phyloP scores from a whole-genome alignment of 2,329 filamentous ascomycete species.

The Penicillium sp. region DNA sequence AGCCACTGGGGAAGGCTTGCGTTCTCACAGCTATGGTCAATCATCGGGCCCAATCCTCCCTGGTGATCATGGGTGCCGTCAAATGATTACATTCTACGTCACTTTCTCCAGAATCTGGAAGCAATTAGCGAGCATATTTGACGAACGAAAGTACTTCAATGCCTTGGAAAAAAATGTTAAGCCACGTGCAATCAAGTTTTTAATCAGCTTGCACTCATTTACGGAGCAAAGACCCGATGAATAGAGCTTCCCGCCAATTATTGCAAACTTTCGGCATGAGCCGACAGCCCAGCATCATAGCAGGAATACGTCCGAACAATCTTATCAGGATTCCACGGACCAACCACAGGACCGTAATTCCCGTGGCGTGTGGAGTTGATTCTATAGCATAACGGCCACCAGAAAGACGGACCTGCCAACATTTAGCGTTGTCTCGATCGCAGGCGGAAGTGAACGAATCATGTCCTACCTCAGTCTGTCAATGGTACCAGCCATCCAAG shows the following conservation, averaged over 20 bases:
- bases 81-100: constrained; percentile 47
- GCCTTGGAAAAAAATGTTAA: constrained; percentile 30
- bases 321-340: constrained; percentile 58
- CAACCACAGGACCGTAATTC: constrained; percentile 57
- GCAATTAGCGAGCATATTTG: constrained; percentile 50
- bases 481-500: constrained; percentile 65
- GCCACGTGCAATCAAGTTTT: not conserved
- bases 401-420: constrained; percentile 65
- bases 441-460: constrained; percentile 64
- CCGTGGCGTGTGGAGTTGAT: constrained; percentile 58
- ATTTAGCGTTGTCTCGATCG: constrained; percentile 62
- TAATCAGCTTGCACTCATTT: constrained; percentile 26
- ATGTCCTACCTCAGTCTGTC: constrained; percentile 59
- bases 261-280: constrained; percentile 58
- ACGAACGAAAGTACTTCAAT: constrained; percentile 53
- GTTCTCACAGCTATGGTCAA: not conserved
- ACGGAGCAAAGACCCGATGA: constrained; percentile 62
- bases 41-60: constrained; percentile 25
- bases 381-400: constrained; percentile 60
- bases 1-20: constrained; percentile 39
- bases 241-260: constrained; percentile 62
- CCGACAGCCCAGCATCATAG: constrained; percentile 59
- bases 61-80: constrained; percentile 45
- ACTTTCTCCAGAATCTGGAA: constrained; percentile 47
- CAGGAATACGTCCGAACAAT: constrained; percentile 60